phyloP scores from a whole-genome alignment of 768 basidiomycete genomes.

The Boletus vermiculosoides region DNA sequence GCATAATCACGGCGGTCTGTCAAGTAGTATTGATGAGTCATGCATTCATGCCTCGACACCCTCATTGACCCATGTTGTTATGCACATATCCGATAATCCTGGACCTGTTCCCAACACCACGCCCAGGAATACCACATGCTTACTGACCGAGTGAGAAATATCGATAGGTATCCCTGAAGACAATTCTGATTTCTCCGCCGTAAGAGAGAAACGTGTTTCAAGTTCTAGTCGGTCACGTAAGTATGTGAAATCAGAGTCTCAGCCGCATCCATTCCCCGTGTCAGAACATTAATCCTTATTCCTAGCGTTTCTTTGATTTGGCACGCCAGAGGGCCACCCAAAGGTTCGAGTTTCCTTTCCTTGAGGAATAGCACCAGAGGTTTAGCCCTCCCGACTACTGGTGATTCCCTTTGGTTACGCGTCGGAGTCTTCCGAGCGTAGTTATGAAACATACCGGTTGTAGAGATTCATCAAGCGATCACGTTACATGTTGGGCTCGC shows the following conservation, averaged over 20 bases:
- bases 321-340: not conserved
- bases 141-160: too few relatives aligned
- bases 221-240: not conserved
- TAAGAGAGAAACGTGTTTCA: not conserved
- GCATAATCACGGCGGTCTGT: too few relatives aligned
- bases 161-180: too few relatives aligned
- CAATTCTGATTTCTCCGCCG: too few relatives aligned
- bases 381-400: not conserved
- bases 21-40: too few relatives aligned
- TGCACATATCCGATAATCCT: too few relatives aligned
- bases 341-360: not conserved
- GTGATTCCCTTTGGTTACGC: not conserved
- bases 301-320: not conserved
- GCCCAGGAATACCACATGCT: too few relatives aligned
- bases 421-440: not conserved
- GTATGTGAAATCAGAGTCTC: not conserved
- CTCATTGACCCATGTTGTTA: too few relatives aligned
- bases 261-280: too few relatives aligned
- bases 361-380: not conserved
- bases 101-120: too few relatives aligned
- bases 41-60: too few relatives aligned
- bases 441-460: not conserved
- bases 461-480: not conserved
- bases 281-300: too few relatives aligned
- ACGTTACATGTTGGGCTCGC: not conserved